These are phyloP conservation scores for Phytophthora constricta DNA, from an alignment of 352 stramenopile species.

Conservation along the genomic window DNA sequence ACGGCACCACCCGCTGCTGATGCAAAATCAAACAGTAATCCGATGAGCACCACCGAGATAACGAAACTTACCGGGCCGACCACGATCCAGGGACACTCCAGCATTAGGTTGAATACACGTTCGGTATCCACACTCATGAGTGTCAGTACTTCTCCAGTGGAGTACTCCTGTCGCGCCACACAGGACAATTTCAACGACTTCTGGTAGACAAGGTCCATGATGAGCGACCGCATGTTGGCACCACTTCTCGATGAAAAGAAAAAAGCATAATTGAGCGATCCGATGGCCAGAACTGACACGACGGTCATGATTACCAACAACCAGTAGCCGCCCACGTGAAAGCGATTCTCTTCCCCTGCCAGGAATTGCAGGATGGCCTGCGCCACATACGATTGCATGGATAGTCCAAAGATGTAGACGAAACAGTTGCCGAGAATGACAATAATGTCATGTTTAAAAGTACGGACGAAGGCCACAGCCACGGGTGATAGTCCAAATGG, in stretches of 20 bases:
- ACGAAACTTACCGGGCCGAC: constrained; percentile 24
- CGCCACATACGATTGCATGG: constrained; percentile 27
- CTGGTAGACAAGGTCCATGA: constrained; percentile 40
- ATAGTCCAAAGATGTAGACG: constrained; percentile 28
- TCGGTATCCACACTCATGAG: constrained; percentile 25
- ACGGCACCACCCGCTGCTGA: constrained; percentile 6
- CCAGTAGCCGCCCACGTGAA: constrained; percentile 27
- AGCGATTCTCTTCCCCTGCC: constrained; percentile 14
- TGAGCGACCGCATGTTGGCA: constrained; percentile 31
- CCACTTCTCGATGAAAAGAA: constrained; percentile 30
- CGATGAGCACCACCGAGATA: constrained; percentile 27
- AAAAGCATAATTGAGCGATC: constrained; percentile 30
- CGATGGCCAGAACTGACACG: constrained; percentile 22
- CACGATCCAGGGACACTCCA: constrained; percentile 23
- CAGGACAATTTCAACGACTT: constrained; percentile 70
- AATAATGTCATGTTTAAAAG: constrained; percentile 17
- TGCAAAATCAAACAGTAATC: constrained; percentile 20
- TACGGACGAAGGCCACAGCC: constrained; percentile 15
- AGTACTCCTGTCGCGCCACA: constrained; percentile 36
- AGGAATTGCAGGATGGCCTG: constrained; percentile 31
- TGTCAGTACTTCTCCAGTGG: constrained; percentile 33
- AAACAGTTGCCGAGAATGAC: constrained; percentile 20
- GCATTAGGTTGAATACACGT: constrained; percentile 31
- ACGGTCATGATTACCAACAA: constrained; percentile 20
- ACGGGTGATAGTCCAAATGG: constrained; percentile 20